Evolutionary conservation across 1,139 yeast species (phyloP), one percentile per base, ranked within the genome.

Genomic region (Blastobotrys apis): DNA sequence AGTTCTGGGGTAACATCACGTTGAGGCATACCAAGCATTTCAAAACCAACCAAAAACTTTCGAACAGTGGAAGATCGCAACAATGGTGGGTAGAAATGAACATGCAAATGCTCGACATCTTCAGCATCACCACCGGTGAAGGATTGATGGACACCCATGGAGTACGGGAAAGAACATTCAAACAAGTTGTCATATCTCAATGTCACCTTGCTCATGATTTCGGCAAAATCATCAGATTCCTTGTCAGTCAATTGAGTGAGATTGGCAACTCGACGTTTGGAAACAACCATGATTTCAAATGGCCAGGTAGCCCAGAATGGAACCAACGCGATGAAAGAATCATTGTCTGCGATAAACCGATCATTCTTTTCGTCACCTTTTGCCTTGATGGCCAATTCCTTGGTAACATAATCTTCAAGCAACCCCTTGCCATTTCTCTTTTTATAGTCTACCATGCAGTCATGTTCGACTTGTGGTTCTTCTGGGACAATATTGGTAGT

Each of bases 241-340:
- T 68, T 64, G 3, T 65, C 70, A 22, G 64, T 65, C 53, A 83
- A 75, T 29, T 77, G 77, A 30, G 65, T 64, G 17, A 81, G 60
- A 21, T 81, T 76, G 29, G 73, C 65, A 46, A 80, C 66, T 50
- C 43, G 81, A 30, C 68, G 65, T 55, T 78, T 77, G 20, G 86
- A 61, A 8, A 82, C 65, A 33, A 83, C 68, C 64, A 83, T 66
- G 5, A 85, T 78, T 63, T 83, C 88, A 61, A 81, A 83, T 5
- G 92, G 92, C 90, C 92, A 83, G 39, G 80, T 72, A 3, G 90
- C 92, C 92, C 92, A 83, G 64, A 78, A 83, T 39, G 92, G 90
- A 12, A 83, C 87, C 13, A 82, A 79, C n/a, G 76, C 84, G 31
- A 82, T 57, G 53, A 83, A 83, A 1, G 79, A 69, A 50, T 77